A percentile compares a stretch with the other conserved stretches of the same genome.
These are phyloP conservation scores for Rubus parviflorus DNA, from an alignment of 306 rosid species.

Conservation along the genomic window DNA sequence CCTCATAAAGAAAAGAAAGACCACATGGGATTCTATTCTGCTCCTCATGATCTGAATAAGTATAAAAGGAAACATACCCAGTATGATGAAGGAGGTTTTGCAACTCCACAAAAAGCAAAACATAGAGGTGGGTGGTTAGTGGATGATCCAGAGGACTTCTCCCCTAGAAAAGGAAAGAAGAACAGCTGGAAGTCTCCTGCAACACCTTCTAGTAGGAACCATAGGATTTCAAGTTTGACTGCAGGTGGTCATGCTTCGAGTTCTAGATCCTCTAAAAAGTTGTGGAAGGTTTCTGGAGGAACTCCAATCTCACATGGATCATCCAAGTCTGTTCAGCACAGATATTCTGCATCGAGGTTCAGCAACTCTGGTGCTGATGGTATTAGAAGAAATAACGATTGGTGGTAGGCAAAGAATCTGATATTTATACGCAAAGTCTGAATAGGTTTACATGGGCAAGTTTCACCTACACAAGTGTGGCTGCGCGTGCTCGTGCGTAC, in stretches of 20 bases:
- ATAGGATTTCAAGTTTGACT: slow-evolving; percentile 11
- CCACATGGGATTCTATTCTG: slow-evolving; percentile 46
- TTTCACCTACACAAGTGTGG: neutral
- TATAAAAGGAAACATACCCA: slow-evolving; percentile 43
- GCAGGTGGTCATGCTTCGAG: slow-evolving; percentile 41
- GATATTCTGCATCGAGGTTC: slow-evolving; percentile 59
- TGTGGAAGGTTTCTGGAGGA: slow-evolving; percentile 36
- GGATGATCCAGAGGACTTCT: slow-evolving; percentile 50
- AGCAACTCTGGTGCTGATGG: slow-evolving; percentile 41
- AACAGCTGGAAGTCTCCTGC: slow-evolving; percentile 40
- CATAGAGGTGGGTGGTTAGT: slow-evolving; percentile 50
- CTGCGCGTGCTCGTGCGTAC: neutral
- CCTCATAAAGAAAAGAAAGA: slow-evolving; percentile 44
- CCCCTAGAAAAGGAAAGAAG: slow-evolving; percentile 29
- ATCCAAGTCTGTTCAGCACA: slow-evolving; percentile 27
- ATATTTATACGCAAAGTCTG: neutral
- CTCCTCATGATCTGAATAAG: slow-evolving; percentile 52
- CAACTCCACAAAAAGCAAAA: slow-evolving; percentile 48
- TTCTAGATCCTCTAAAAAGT: slow-evolving; percentile 31
- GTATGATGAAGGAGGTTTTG: slow-evolving; percentile 38
- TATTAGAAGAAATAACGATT: slow-evolving; percentile 37
- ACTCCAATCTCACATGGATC: slow-evolving; percentile 41
- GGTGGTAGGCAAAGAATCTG: slow-evolving; percentile 45
- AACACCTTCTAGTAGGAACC: slow-evolving; percentile 42
- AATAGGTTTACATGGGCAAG: neutral